Percentiles rank a stretch among this genome's conserved stretches.
Evolutionary conservation across 148 eudicot species (phyloP).

Genomic region (Rhododendron williamsianum): DNA sequence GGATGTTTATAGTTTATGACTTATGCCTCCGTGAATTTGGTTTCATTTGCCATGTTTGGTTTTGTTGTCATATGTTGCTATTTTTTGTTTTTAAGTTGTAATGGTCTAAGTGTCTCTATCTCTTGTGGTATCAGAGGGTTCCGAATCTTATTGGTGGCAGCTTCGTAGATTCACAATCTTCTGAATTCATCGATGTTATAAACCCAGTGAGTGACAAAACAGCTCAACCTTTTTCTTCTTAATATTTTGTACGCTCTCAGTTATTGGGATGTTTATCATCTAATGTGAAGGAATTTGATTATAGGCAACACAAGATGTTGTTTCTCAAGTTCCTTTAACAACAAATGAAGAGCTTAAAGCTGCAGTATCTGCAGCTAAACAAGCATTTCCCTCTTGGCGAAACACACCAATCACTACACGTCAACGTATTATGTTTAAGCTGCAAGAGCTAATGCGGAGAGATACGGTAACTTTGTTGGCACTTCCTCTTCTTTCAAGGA

Average conservation of each 20-base stretch:
- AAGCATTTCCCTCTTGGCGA: slow-evolving; percentile 83
- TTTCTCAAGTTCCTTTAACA: slow-evolving; percentile 86
- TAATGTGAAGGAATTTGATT: slow-evolving; percentile 1
- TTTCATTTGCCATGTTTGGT: background rate
- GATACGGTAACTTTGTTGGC: slow-evolving; percentile 54
- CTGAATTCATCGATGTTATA: slow-evolving; percentile 66
- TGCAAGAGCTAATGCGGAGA: slow-evolving; percentile 89
- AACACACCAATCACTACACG: slow-evolving; percentile 88
- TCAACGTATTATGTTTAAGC: slow-evolving; percentile 84
- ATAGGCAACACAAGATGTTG: slow-evolving; percentile 95
- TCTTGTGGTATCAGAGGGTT: slow-evolving; percentile 51
- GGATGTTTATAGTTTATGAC: background rate
- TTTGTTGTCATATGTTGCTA: background rate
- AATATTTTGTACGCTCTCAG: background rate
- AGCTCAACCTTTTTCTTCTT: background rate
- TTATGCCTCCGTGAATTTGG: background rate
- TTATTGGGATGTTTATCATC: background rate
- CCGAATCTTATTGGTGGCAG: slow-evolving; percentile 81
- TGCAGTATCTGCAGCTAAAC: slow-evolving; percentile 92
- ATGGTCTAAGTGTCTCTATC: background rate
- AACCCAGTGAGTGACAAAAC: slow-evolving; percentile 64
- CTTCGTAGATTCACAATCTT: slow-evolving; percentile 64
- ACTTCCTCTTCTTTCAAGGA: background rate
- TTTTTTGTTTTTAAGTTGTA: background rate
- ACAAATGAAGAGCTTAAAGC: slow-evolving; percentile 82